Evolutionary conservation across 2,329 filamentous ascomycete genomes (phyloP), one percentile per base, ranked within the genome.

Genomic region (Zymoseptoria pseudotritici): DNA sequence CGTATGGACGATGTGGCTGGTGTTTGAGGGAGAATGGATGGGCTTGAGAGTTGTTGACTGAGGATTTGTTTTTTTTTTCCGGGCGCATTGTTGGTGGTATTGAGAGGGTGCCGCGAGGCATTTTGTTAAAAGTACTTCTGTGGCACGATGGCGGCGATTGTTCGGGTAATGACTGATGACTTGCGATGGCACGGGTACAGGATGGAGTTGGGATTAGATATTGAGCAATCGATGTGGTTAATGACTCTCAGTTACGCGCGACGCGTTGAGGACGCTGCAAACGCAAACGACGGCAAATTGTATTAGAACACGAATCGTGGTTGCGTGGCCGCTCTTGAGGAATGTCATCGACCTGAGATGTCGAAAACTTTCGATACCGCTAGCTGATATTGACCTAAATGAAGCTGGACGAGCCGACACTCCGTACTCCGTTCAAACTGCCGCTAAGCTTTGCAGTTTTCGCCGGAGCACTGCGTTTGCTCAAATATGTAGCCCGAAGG

Each of bases 21-120:
- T 79, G 77, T 64, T 66, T 78, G 57, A 71, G 71, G 13, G 76
- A 78, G 58, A 73, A 69, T n/a, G 76, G 75, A 20, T 78, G 71
- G 71, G 67, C 68, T 26, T 69, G 60, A 67, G 19, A 6, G 21
- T 26, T 11, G 22, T n/a, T 10, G 50, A 55, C 21, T 9, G 29
- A 4, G 46, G 31, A 50, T 46, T 20, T 26, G 19, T 50, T 36
- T 24, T 2, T 24, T 2, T 22, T 24, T 50, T 29, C 26, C 26
- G 17, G n/a, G 20, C 42, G 46, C n/a, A 46, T 57, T 29, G 26
- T 22, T 31, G 50, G n/a, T 52, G 26, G 31, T 29, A 31, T 60
- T 57, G 52, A 63, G 57, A 58, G 56, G 63, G 58, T 67, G 66
- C 66, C 65, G 66, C 66, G 61, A 67, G 66, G 66, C 66, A 68